Evolutionary conservation across 2,329 filamentous ascomycete genomes (phyloP).

Genomic region (Diaporthe ilicicola): DNA sequence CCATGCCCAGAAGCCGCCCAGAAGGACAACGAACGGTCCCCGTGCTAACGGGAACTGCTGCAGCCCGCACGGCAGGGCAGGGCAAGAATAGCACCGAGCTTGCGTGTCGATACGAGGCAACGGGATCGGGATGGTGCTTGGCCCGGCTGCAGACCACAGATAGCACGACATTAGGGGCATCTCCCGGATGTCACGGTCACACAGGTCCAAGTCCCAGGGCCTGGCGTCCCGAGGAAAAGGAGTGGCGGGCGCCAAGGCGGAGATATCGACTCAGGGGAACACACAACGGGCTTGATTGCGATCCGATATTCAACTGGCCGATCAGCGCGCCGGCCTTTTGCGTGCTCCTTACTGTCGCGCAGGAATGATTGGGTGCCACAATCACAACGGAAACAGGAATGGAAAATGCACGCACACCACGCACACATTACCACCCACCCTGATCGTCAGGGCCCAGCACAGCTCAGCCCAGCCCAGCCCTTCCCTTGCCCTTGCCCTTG

Average conservation of each 20-base stretch:
- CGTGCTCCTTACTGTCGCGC: neutral
- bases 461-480: neutral
- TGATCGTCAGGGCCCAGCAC: slow-evolving; percentile 18
- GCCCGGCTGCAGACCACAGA: neutral
- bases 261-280: slow-evolving; percentile 5
- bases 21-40: neutral
- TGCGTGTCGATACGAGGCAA: slow-evolving; percentile 12
- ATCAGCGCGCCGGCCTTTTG: slow-evolving; percentile 13
- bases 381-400: neutral
- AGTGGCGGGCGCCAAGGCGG: neutral
- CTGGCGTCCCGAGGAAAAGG: neutral
- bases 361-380: slow-evolving; percentile 12
- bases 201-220: neutral
- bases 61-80: neutral
- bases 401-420: no score
- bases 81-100: slow-evolving; percentile 24
- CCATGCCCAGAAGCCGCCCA: neutral
- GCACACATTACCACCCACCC: slow-evolving; percentile 8
- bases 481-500: no score
- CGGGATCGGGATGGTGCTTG: neutral
- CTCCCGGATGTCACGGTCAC: slow-evolving; percentile 16
- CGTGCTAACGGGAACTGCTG: neutral
- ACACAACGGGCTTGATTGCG: slow-evolving; percentile 8
- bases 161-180: neutral
- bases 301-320: slow-evolving; percentile 19